A percentile compares a stretch with the other conserved stretches of the same genome.
Evolutionary conservation across 2,329 filamentous ascomycete species (phyloP).

Genomic region (Sclerotinia borealis): DNA sequence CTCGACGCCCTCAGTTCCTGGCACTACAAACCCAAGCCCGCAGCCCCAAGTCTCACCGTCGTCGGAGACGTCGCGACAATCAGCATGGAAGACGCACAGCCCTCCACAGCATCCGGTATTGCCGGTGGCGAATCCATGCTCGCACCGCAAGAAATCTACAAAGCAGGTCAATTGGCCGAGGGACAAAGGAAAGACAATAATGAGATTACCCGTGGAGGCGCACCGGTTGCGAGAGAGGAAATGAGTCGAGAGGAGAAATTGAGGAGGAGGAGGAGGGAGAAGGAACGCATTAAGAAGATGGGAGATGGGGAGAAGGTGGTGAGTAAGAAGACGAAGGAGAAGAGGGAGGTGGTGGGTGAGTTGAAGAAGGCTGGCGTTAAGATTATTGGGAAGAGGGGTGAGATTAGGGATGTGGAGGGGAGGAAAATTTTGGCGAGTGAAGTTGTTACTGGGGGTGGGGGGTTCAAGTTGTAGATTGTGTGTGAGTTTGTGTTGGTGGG

Average conservation of each 20-base stretch:
- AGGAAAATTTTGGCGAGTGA: slow-evolving; percentile 58
- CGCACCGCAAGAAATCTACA: slow-evolving; percentile 92
- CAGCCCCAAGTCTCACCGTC: slow-evolving; percentile 75
- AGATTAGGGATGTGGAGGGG: slow-evolving; percentile 77
- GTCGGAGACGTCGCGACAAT: slow-evolving; percentile 88
- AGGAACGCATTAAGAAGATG: slow-evolving; percentile 75
- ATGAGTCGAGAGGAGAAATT: slow-evolving; percentile 82
- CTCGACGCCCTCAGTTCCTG: slow-evolving; percentile 88
- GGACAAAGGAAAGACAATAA: slow-evolving; percentile 49
- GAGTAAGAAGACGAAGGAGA: slow-evolving; percentile 54
- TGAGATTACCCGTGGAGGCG: slow-evolving; percentile 74
- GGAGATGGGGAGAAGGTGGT: slow-evolving; percentile 46
- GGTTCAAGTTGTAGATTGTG: slow-evolving; percentile 53
- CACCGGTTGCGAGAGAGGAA: slow-evolving; percentile 75
- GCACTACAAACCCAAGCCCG: slow-evolving; percentile 89
- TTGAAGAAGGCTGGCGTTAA: slow-evolving; percentile 83
- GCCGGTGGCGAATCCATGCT: slow-evolving; percentile 65
- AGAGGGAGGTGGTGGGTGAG: slow-evolving; percentile 42
- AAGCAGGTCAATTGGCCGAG: slow-evolving; percentile 62
- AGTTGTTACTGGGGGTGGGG: slow-evolving; percentile 46
- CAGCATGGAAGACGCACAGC: slow-evolving; percentile 90
- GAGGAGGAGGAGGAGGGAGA: slow-evolving; percentile 69
- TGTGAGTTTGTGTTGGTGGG: background rate
- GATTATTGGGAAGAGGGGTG: slow-evolving; percentile 85
- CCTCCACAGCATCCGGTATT: slow-evolving; percentile 71